A percentile compares a stretch with the other conserved stretches of the same genome.
These are phyloP conservation scores for Cladophialophora carrionii DNA, from an alignment of 2,329 filamentous ascomycete genomes.

Conservation along the genomic window DNA sequence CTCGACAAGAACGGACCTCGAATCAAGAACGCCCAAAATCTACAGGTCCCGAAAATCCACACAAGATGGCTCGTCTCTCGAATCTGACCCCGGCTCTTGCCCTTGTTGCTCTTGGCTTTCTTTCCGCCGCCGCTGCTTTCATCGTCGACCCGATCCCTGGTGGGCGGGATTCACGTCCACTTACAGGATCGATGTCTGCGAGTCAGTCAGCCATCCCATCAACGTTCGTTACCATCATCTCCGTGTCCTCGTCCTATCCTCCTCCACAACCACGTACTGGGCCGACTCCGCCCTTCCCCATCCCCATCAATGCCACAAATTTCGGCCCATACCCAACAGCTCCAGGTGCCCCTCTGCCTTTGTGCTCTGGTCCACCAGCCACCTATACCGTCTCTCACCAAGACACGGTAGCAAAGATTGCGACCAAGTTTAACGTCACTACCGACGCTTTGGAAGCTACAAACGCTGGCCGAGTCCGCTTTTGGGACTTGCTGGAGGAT, in stretches of 20 bases:
- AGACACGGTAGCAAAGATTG: constrained; percentile 29
- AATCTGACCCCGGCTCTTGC: background rate
- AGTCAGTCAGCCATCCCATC: background rate
- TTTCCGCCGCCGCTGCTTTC: background rate
- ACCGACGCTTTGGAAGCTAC: constrained; percentile 25
- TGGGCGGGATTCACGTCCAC: background rate
- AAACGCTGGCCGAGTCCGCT: constrained; percentile 23
- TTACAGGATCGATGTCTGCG: background rate
- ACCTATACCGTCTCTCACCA: constrained; percentile 28
- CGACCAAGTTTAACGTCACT: constrained; percentile 20
- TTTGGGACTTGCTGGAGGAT: constrained; percentile 21
- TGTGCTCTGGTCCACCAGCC: background rate
- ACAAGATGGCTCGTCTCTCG: background rate
- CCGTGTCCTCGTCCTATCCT: background rate
- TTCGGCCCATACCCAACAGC: background rate
- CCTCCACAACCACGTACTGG: background rate
- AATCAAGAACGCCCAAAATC: background rate
- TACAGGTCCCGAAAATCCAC: background rate
- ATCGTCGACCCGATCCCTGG: background rate
- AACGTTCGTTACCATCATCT: background rate
- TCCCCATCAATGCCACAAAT: background rate
- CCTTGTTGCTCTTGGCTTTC: background rate
- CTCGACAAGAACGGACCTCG: background rate
- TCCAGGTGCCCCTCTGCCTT: background rate
- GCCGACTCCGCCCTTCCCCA: background rate